Evolutionary conservation across 139 green algal species (phyloP).

Genomic region (Chlorella sp.): DNA sequence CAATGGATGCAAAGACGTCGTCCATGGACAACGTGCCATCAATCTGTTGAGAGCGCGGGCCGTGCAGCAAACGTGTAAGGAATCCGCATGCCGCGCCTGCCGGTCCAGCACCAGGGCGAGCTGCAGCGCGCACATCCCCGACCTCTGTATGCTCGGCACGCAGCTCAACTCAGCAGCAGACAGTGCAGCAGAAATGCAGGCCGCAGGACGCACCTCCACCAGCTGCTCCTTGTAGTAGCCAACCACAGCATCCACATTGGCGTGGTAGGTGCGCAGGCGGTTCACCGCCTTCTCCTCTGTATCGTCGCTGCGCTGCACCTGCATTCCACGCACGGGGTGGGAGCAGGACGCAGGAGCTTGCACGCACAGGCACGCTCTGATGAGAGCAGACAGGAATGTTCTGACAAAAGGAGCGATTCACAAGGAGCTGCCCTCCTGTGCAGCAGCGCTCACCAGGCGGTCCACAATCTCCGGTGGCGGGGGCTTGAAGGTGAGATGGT

Average conservation of each 20-base stretch:
- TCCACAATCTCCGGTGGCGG: constrained; percentile 78
- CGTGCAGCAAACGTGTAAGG: not conserved
- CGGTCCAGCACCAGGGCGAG: no score
- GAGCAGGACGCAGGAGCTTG: not conserved
- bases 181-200: not conserved
- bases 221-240: constrained; percentile 82
- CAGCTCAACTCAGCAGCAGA: not conserved
- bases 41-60: constrained; percentile 55
- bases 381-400: no score
- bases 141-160: no score
- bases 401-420: no score
- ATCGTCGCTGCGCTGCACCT: constrained; percentile 88
- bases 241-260: constrained; percentile 83
- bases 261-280: constrained; percentile 79
- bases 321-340: not conserved
- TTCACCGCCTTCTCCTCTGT: constrained; percentile 92
- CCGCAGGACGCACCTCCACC: constrained; percentile 64
- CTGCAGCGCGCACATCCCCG: no score
- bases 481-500: constrained; percentile 92
- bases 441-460: constrained; percentile 77
- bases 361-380: no score
- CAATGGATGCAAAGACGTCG: constrained; percentile 77
- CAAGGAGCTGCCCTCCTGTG: no score
- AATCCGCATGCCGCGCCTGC: not conserved
- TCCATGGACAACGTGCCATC: constrained; percentile 84